phyloP scores from a whole-genome alignment of 768 basidiomycete species.

The Boletellus ananas region DNA sequence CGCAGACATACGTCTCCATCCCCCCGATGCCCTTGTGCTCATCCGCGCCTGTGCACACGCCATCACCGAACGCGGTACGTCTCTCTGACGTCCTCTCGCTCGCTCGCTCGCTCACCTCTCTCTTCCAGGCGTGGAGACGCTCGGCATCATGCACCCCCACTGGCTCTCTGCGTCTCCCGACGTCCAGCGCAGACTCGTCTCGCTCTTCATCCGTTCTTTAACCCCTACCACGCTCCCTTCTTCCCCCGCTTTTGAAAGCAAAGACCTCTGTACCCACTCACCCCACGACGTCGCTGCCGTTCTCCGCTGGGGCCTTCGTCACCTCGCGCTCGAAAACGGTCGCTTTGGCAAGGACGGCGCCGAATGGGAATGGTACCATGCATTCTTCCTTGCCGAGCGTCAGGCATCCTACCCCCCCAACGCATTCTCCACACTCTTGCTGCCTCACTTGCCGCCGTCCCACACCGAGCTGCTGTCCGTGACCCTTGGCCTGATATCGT shows the following conservation, averaged over 20 bases:
- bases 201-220: conserved; percentile 65
- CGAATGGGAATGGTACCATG: conserved; percentile 64
- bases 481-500: conserved; percentile 60
- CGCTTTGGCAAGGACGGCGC: conserved; percentile 54
- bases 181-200: conserved; percentile 65
- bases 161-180: conserved; percentile 75
- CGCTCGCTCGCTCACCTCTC: conserved; percentile 1
- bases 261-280: conserved; percentile 60
- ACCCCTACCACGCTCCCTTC: conserved; percentile 48
- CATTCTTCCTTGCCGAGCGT: conserved; percentile 60
- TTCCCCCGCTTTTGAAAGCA: conserved; percentile 56
- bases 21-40: conserved; percentile 58
- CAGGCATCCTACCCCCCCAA: conserved; percentile 54
- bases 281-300: conserved; percentile 79
- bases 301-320: conserved; percentile 76
- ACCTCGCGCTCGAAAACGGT: conserved; percentile 57
- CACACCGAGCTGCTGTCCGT: conserved; percentile 58
- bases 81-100: neutral
- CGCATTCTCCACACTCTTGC: conserved; percentile 59
- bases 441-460: conserved; percentile 54
- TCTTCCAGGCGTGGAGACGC: conserved; percentile 76
- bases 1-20: conserved; percentile 54
- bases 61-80: conserved; percentile 61
- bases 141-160: conserved; percentile 83
- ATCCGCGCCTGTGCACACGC: conserved; percentile 66